phyloP scores from a whole-genome alignment of 345 rosid species.

The Syzygium aromaticum region DNA sequence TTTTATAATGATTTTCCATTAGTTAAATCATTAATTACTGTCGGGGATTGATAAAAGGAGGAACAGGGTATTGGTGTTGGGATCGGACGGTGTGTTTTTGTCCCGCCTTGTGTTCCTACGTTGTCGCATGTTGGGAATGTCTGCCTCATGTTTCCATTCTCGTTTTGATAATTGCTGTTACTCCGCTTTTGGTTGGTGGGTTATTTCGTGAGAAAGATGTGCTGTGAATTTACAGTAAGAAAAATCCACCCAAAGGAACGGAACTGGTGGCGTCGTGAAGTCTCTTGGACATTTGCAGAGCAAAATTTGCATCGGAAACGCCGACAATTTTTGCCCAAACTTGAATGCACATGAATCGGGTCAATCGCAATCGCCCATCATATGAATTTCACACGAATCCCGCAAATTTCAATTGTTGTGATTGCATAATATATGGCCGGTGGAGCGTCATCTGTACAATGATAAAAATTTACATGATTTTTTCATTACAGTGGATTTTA shows the following conservation, averaged over 20 bases:
- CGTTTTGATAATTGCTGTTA: not conserved
- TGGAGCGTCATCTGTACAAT: not conserved
- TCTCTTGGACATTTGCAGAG: not conserved
- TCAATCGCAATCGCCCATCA: not conserved
- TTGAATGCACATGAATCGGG: not conserved
- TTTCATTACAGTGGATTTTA: not conserved
- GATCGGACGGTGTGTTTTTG: not conserved
- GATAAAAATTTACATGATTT: too few relatives aligned
- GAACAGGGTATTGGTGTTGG: not conserved
- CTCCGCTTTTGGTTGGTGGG: not conserved
- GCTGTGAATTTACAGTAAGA: not conserved
- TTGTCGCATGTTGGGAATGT: not conserved
- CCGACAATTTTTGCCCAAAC: not conserved
- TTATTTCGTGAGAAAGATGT: not conserved
- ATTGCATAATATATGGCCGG: not conserved
- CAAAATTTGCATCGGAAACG: not conserved
- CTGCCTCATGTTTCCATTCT: not conserved
- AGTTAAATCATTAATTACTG: not conserved
- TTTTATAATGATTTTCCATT: not conserved
- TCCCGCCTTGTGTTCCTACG: not conserved
- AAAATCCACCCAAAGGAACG: not conserved
- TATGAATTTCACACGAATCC: fast-evolving
- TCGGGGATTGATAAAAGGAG: not conserved
- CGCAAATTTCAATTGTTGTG: not conserved
- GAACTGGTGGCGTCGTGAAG: not conserved